phyloP scores from a whole-genome alignment of 2,329 filamentous ascomycete genomes.

The Fusarium praegraminearum region DNA sequence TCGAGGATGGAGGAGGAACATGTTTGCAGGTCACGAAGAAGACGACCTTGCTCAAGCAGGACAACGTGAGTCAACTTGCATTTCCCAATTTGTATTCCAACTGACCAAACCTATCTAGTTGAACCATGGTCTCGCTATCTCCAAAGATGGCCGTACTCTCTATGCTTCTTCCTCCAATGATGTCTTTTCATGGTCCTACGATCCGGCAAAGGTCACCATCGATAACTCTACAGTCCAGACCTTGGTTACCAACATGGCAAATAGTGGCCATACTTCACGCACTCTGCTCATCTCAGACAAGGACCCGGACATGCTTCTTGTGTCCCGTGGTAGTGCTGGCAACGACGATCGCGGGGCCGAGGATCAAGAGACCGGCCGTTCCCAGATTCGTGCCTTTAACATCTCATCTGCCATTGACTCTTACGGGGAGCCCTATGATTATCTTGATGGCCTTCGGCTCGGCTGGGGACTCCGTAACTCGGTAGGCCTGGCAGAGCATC shows the following conservation, averaged over 20 bases:
- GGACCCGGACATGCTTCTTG: slow-evolving; percentile 68
- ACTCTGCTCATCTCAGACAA: slow-evolving; percentile 72
- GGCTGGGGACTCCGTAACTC: slow-evolving; percentile 81
- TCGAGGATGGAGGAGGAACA: slow-evolving; percentile 57
- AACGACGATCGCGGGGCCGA: slow-evolving; percentile 71
- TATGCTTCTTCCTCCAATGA: slow-evolving; percentile 68
- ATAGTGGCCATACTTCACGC: slow-evolving; percentile 72
- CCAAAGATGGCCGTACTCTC: slow-evolving; percentile 63
- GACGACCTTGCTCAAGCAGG: slow-evolving; percentile 53
- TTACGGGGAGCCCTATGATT: slow-evolving; percentile 56
- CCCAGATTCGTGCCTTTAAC: slow-evolving; percentile 74
- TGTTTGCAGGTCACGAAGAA: slow-evolving; percentile 56
- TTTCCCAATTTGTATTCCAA: background rate
- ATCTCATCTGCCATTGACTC: slow-evolving; percentile 47
- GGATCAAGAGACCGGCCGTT: slow-evolving; percentile 66
- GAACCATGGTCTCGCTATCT: slow-evolving; percentile 68
- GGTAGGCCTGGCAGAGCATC: slow-evolving; percentile 76
- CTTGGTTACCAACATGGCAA: slow-evolving; percentile 72
- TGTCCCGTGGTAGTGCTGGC: slow-evolving; percentile 72
- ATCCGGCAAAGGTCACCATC: slow-evolving; percentile 63
- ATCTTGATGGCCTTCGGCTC: slow-evolving; percentile 60
- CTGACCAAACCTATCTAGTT: slow-evolving; percentile 54
- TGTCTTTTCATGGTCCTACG: slow-evolving; percentile 76
- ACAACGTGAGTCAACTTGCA: slow-evolving; percentile 48
- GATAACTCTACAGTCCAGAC: slow-evolving; percentile 56